phyloP scores from a whole-genome alignment of 805 yeast species.

The Kluyveromyces siamensis region DNA sequence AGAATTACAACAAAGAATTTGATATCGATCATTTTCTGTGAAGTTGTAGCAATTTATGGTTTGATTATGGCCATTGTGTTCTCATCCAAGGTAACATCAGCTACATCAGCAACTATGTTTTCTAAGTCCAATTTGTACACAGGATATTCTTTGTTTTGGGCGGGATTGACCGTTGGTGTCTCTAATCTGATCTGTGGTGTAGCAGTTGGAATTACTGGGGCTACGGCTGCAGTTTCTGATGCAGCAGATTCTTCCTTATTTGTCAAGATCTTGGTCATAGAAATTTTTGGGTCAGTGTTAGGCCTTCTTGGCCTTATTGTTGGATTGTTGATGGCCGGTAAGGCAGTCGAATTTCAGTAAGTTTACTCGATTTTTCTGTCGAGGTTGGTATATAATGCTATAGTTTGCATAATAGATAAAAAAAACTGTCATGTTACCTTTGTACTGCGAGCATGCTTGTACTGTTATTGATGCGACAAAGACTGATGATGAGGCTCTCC shows the following conservation, averaged over 20 bases:
- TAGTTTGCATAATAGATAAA: background rate
- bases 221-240: constrained; percentile 97
- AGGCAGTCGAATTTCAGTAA: constrained; percentile 78
- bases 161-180: constrained; percentile 91
- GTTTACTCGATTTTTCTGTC: background rate
- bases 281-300: constrained; percentile 92
- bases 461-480: no score
- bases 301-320: constrained; percentile 95
- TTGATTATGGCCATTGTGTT: constrained; percentile 96
- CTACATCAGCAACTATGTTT: constrained; percentile 48
- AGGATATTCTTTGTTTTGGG: constrained; percentile 95
- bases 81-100: constrained; percentile 76
- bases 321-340: constrained; percentile 93
- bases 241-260: constrained; percentile 94
- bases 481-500: background rate
- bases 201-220: constrained; percentile 94
- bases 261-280: constrained; percentile 92
- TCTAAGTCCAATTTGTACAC: constrained; percentile 87
- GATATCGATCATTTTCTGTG: constrained; percentile 95
- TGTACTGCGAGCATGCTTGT: background rate
- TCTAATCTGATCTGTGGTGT: constrained; percentile 93
- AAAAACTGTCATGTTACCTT: background rate
- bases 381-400: background rate
- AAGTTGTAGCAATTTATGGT: constrained; percentile 97
- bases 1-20: constrained; percentile 94